Base-by-base conservation (phyloP, 306 rosid genomes). In the Pueraria montana region DNA sequence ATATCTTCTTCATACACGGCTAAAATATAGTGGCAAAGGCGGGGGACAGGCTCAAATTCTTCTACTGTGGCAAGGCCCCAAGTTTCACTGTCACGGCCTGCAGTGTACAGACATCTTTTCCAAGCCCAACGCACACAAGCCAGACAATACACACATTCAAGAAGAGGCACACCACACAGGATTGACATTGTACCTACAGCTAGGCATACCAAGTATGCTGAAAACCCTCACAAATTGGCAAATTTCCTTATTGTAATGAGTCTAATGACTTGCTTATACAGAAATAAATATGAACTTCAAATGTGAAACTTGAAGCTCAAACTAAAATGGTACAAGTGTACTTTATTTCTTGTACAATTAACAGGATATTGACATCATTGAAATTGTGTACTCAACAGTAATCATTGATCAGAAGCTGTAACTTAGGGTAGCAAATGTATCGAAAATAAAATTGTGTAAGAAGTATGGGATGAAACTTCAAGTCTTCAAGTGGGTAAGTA, bases 101-200 rank as follows among this genome's bases (percentile, higher is more conserved):
- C 97, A 30, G 97, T 74, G 83, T 92, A 93, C 83, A 92, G 92
- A 84, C 99, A 95, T 56, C 97, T 88, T 85, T 92, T 95, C 94
- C 97, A 95, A 36, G 88, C 97, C 99, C 99, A 95, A 27, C 99
- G 97, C 46, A 94, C 87, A 66, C 99, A 95, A 13, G 90, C 99
- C 70, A 95, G 86, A 84, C 99, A 95, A 42, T 92, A 95, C 71
- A 93, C 99, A 82, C 98, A 92, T 90, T 95, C 99, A 17, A 95
- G 86, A 75, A 95, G 86, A 68, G 99, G 99, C n/a, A 89, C 11
- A 42, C 96, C 97, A 59, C 99, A 95, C 36, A 91, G 0, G 49
- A 95, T 89, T 58, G 96, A 93, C 99, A 95, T 95, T 26, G 81
- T 79, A 34, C 78, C 89, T 76, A 79, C 52, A 65, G 49, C 67